Evolutionary conservation across 108 stramenopile genomes (phyloP).

Genomic region (Skeletonema tropicum): DNA sequence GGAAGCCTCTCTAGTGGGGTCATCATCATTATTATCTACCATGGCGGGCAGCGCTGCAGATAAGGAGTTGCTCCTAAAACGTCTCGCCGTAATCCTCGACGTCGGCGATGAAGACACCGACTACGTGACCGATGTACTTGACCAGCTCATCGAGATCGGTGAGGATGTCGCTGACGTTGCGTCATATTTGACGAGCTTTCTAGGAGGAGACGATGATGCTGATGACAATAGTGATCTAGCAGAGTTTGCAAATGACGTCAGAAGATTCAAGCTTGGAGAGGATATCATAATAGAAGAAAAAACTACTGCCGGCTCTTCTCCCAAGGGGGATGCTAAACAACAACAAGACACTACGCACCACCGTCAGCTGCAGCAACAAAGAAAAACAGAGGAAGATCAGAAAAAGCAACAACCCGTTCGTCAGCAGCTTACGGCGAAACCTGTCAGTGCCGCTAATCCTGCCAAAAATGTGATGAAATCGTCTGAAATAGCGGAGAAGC

Average conservation of each 20-base stretch:
- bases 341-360: too few relatives aligned
- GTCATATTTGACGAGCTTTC: slow-evolving; percentile 36
- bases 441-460: background rate
- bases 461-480: background rate
- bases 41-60: background rate
- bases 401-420: background rate
- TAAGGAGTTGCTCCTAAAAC: slow-evolving; percentile 23
- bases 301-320: background rate
- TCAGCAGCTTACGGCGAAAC: too few relatives aligned
- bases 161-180: slow-evolving; percentile 34
- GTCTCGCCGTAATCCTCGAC: slow-evolving; percentile 30
- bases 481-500: background rate
- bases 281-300: background rate
- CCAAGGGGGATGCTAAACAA: background rate
- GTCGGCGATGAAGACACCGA: slow-evolving; percentile 28
- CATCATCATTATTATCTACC: background rate
- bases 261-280: slow-evolving; percentile 25
- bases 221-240: slow-evolving; percentile 1
- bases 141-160: slow-evolving; percentile 41
- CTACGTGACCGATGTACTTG: slow-evolving; percentile 42
- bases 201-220: slow-evolving; percentile 6
- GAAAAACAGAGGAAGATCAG: background rate
- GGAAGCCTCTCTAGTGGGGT: too few relatives aligned
- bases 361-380: background rate
- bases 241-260: slow-evolving; percentile 30